Evolutionary conservation across 805 yeast species (phyloP), one percentile per base, ranked within the genome.

Genomic region (Ogataea thermomethanolica): DNA sequence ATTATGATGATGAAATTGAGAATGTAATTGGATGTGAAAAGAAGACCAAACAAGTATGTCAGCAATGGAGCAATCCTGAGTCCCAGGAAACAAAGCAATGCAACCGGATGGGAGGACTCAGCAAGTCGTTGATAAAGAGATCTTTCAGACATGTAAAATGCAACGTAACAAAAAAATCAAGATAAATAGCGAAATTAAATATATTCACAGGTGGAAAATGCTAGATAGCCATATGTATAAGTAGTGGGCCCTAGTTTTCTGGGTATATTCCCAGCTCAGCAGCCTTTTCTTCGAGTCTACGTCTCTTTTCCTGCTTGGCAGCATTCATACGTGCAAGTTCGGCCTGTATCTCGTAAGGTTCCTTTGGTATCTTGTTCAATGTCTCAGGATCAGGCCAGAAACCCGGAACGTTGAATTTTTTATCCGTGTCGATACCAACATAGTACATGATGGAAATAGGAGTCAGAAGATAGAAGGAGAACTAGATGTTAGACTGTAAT

Each of bases 341-440:
- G 1, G 93, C 91, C 59, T 86, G 83, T 44, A 90, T 87, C 58
- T 90, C 96, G 54, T 83, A 85, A 2, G 89, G 89, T 56, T 90
- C 96, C 56, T 89, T 90, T 3, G 98, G 98, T 25, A 90, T 81
- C 64, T 86, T 83, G 59, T 90, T 89, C 51, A 88, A 71, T 2
- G 96, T 84, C 29, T 84, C 84, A 29, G 96, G 96, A 61, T 89
- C 97, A 3, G 98, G 98, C 95, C 96, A 89, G 65, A 87, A 90
- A 14, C 96, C 96, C 7, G 95, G 95, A 34, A 89, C 81, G 57
- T 88, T 86, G 61, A 90, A 79, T 67, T 88, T 90, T 53, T 72
- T 77, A 61, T 90, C 95, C 1, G 97, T 84, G 54, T 90, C 90
- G 28, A 84, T 75, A 58, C 98, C 97, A 32, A 88, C 90, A 54